A percentile compares a stretch with the other conserved stretches of the same genome.
Conservation (phyloP, 345 rosid genomes). For the Passiflora organensis region DNA sequence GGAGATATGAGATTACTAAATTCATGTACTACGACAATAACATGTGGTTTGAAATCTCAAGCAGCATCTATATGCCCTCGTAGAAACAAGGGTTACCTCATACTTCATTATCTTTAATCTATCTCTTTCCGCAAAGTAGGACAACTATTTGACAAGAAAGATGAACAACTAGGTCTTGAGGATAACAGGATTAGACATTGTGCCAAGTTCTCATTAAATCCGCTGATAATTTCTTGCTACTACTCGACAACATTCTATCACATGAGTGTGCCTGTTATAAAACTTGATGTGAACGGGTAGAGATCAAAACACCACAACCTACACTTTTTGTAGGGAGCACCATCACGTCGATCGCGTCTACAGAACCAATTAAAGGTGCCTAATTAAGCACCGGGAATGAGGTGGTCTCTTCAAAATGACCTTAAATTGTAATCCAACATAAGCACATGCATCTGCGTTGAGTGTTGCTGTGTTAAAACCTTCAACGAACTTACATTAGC, state of each 20-base stretch:
- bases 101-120: constrained; percentile 18
- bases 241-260: too few species aligned
- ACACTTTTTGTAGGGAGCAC: constrained; percentile 20
- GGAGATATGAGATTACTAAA: too few species aligned
- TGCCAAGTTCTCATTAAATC: constrained; percentile 39
- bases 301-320: not conserved
- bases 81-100: too few species aligned
- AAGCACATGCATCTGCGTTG: constrained; percentile 40
- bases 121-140: constrained; percentile 34
- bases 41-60: constrained; percentile 36
- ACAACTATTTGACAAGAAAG: constrained; percentile 60
- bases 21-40: too few species aligned
- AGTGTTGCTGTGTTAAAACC: constrained; percentile 5
- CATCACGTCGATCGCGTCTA: too few species aligned
- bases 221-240: constrained; percentile 41
- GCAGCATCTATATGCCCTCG: constrained; percentile 40
- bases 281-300: constrained; percentile 29
- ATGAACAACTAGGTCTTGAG: constrained; percentile 38
- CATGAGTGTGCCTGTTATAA: too few species aligned
- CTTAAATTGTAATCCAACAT: constrained; percentile 34
- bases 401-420: constrained; percentile 24
- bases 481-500: constrained; percentile 13
- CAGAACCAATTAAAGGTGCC: too few species aligned
- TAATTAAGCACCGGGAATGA: not conserved
- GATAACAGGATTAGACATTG: constrained; percentile 51